A percentile compares a stretch with the other conserved stretches of the same genome.
phyloP scores from a whole-genome alignment of 2,329 filamentous ascomycete species.

The Boeremia lycopersici region DNA sequence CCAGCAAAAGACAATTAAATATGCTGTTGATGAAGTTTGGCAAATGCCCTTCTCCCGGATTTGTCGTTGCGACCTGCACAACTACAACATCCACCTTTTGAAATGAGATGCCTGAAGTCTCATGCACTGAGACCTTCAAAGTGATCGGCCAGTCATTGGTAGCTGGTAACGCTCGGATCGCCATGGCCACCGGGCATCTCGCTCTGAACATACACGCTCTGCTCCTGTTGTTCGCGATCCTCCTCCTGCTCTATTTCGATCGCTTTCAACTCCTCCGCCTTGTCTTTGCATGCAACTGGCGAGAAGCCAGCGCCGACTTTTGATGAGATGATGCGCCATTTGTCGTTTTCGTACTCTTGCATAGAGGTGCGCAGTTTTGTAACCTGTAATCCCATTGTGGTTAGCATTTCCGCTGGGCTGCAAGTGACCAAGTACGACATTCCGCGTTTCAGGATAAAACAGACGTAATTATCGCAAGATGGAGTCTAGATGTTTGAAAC shows the following conservation, averaged over 20 bases:
- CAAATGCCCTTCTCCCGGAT: slow-evolving; percentile 7
- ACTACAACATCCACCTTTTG: slow-evolving; percentile 11
- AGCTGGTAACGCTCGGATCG: slow-evolving; percentile 37
- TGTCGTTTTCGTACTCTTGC: slow-evolving; percentile 86
- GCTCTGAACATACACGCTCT: slow-evolving; percentile 39
- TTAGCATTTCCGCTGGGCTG: slow-evolving; percentile 40
- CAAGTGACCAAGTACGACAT: slow-evolving; percentile 42
- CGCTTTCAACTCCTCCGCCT: slow-evolving; percentile 66
- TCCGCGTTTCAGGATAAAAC: slow-evolving; percentile 40
- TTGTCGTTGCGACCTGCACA: slow-evolving; percentile 11
- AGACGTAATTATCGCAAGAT: slow-evolving; percentile 2
- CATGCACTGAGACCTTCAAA: slow-evolving; percentile 14
- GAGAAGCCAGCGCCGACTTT: slow-evolving; percentile 92
- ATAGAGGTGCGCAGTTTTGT: slow-evolving; percentile 77
- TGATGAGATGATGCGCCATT: slow-evolving; percentile 88
- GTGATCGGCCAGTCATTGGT: slow-evolving; percentile 45
- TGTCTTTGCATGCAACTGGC: slow-evolving; percentile 83
- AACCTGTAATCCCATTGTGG: slow-evolving; percentile 61
- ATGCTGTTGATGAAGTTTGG: slow-evolving; percentile 9
- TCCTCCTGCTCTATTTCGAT: slow-evolving; percentile 36
- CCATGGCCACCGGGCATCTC: slow-evolving; percentile 39
- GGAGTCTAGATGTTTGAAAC: slow-evolving; percentile 6
- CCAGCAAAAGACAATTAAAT: slow-evolving; percentile 15
- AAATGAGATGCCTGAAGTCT: slow-evolving; percentile 1
- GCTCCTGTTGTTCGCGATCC: slow-evolving; percentile 28